Conservation (phyloP, 2,329 filamentous ascomycete species). For the Pseudogymnoascus sp. region DNA sequence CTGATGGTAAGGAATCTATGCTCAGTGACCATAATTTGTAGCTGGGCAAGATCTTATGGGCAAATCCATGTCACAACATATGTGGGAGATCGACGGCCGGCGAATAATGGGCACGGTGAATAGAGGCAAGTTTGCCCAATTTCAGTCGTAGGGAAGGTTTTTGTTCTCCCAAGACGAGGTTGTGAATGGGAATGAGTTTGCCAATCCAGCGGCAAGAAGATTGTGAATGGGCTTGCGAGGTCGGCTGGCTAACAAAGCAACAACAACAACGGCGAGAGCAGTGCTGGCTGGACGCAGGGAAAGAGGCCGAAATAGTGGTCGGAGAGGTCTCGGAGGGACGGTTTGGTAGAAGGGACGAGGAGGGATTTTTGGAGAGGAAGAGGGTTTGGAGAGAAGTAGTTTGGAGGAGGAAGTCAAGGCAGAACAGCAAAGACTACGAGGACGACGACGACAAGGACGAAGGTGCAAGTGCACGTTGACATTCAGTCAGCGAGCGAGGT, state of each 20-base stretch:
- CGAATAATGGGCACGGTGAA: neutral
- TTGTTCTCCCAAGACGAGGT: neutral
- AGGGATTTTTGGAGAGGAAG: neutral
- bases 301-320: slow-evolving; percentile 1
- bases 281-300: neutral
- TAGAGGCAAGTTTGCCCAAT: neutral
- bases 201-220: neutral
- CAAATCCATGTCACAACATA: neutral
- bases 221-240: slow-evolving; percentile 5
- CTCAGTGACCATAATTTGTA: slow-evolving; percentile 7
- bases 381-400: neutral
- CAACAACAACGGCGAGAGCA: neutral
- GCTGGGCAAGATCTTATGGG: neutral
- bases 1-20: slow-evolving; percentile 4
- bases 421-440: neutral
- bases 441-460: neutral
- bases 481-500: neutral
- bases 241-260: neutral
- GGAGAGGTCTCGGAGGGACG: neutral
- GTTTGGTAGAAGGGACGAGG: neutral
- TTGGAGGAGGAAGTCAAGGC: neutral
- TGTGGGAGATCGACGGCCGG: neutral
- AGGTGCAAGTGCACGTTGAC: neutral
- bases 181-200: neutral
- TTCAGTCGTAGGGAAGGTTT: neutral